Evolutionary conservation across 768 basidiomycete genomes (phyloP).

Genomic region (Termitomyces titanicus): DNA sequence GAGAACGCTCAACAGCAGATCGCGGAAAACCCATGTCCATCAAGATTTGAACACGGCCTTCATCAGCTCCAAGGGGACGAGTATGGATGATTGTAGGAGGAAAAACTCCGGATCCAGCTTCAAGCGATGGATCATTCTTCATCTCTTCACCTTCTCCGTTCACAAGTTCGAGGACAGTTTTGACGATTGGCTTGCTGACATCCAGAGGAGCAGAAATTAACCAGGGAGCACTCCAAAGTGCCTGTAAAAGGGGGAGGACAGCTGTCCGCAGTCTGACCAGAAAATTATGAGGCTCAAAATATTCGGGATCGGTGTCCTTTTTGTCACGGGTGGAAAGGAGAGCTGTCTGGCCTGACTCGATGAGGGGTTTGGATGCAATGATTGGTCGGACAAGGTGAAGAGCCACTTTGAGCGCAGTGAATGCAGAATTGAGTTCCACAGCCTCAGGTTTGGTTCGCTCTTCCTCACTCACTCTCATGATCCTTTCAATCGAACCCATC

Average conservation of each 20-base stretch:
- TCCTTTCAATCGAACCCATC: conserved; percentile 51
- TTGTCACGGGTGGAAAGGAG: conserved; percentile 73
- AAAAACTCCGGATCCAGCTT: conserved; percentile 19
- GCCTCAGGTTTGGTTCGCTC: conserved; percentile 54
- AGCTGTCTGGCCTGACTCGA: conserved; percentile 83
- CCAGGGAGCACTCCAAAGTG: conserved; percentile 85
- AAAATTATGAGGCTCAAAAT: conserved; percentile 86
- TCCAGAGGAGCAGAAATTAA: conserved; percentile 69
- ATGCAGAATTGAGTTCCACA: conserved; percentile 72
- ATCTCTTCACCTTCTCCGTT: conserved; percentile 78
- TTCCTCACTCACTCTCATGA: conserved; percentile 47
- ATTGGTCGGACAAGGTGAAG: conserved; percentile 75
- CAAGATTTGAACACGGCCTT: conserved; percentile 75
- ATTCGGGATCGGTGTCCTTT: conserved; percentile 69
- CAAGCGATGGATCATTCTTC: conserved; percentile 38
- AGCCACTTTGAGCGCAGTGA: conserved; percentile 77
- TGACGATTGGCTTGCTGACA: conserved; percentile 72
- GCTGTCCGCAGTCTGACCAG: conserved; percentile 76
- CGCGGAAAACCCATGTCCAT: conserved; percentile 97
- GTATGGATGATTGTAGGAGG: conserved; percentile 24
- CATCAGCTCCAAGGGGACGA: conserved; percentile 57
- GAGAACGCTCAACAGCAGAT: conserved; percentile 80
- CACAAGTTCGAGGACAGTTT: conserved; percentile 75
- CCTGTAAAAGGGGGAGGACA: conserved; percentile 60
- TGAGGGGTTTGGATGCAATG: conserved; percentile 72